A percentile compares a stretch with the other conserved stretches of the same genome.
Conservation (phyloP, 345 rosid species). For the Syzygium grande region DNA sequence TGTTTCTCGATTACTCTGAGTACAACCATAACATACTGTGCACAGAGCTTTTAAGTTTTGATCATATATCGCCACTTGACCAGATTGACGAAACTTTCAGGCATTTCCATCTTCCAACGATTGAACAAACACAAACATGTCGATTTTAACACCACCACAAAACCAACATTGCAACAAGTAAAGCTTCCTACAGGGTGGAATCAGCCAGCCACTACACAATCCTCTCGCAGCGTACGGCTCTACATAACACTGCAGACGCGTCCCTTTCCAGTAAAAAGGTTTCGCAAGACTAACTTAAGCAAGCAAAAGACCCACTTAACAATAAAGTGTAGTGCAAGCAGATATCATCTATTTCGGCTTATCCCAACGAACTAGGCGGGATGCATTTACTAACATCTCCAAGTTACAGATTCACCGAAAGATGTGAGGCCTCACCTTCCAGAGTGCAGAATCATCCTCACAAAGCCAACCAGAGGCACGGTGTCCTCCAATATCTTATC, state of each 20-base stretch:
- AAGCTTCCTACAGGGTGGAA: not conserved
- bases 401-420: not conserved
- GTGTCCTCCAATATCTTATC: constrained; percentile 85
- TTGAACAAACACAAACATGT: not conserved
- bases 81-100: not conserved
- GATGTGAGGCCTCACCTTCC: constrained; percentile 36
- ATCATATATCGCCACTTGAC: not conserved
- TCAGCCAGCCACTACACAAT: not conserved
- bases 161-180: not conserved
- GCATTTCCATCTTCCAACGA: not conserved
- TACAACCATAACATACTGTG: not conserved
- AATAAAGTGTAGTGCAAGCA: not conserved
- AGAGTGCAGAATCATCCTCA: constrained; percentile 86
- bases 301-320: not conserved
- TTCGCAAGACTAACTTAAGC: not conserved
- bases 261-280: not conserved
- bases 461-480: constrained; percentile 87
- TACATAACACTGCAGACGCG: not conserved
- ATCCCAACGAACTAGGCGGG: not conserved
- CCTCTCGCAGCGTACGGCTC: not conserved
- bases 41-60: not conserved
- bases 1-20: not conserved
- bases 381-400: not conserved
- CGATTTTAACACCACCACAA: not conserved
- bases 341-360: not conserved